Percentiles rank a stretch among this genome's conserved stretches.
Conservation (phyloP, 2,329 filamentous ascomycete species). For the Fusarium sp. region DNA sequence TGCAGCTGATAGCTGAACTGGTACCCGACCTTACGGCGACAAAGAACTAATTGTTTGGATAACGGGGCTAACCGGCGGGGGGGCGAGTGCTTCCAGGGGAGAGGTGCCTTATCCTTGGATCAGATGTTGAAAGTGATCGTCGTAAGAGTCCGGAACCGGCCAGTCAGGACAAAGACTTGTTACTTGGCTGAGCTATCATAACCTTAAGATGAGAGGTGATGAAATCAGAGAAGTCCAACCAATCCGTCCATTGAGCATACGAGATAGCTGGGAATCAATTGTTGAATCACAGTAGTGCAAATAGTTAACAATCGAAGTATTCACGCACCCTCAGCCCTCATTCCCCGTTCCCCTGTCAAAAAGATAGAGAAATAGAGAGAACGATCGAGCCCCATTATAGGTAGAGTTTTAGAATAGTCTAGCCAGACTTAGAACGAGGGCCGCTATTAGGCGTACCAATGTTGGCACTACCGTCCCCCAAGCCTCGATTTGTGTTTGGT, state of each 20-base stretch:
- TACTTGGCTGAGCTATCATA: conserved; percentile 20
- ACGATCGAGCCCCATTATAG: conserved; percentile 23
- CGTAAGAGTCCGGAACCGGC: conserved; percentile 33
- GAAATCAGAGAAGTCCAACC: conserved; percentile 16
- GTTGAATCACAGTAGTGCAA: not conserved
- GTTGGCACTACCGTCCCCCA: conserved; percentile 13
- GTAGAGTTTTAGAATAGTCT: conserved; percentile 35
- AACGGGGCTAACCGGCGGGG: conserved; percentile 34
- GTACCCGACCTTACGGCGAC: not conserved
- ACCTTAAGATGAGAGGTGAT: conserved; percentile 23
- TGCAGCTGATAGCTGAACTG: not conserved
- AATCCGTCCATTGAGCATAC: not conserved
- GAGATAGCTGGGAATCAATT: conserved; percentile 10
- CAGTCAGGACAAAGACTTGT: conserved; percentile 24
- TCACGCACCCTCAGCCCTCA: not conserved
- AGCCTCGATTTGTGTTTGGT: conserved; percentile 30
- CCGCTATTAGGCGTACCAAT: conserved; percentile 22
- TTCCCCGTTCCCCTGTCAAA: not conserved
- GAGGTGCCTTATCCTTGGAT: conserved; percentile 14
- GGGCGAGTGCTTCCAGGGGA: conserved; percentile 16
- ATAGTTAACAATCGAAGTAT: not conserved
- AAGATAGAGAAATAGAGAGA: conserved; percentile 6
- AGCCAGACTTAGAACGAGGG: conserved; percentile 32
- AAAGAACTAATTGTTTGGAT: conserved; percentile 10
- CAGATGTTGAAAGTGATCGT: conserved; percentile 26